Base-by-base conservation (phyloP, 768 basidiomycete species). In the Leccinum longicurvipes region DNA sequence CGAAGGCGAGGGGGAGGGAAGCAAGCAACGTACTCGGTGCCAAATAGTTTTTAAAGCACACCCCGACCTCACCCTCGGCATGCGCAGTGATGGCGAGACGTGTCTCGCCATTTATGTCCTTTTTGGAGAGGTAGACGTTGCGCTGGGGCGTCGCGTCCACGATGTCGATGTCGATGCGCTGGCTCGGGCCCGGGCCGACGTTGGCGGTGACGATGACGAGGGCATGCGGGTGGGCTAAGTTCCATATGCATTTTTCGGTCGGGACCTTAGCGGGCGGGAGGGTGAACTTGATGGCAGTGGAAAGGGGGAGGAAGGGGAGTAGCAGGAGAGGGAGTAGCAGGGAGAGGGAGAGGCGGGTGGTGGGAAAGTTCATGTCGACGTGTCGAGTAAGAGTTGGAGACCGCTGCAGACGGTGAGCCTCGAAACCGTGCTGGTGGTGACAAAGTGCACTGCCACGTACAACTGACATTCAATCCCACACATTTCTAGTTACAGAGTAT, bases 131-230 rank as follows among this genome's bases (percentile, higher is more conserved):
- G 71, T 98, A 98, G 10, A 94, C 84, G 71, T 98, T 98, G 63
- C 84, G 83, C 65, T 86, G 81, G 23, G 86, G 78, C 44, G 86
- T 86, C 19, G 92, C 91, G 73, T 98, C 96, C 49, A 97, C 75
- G 59, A 99, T 93, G 68, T 98, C 93, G 60, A 99, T 81, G 77
- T 99, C 97, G 32, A 95, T 79, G 21, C 93, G 83, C 73, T 96
- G 94, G 63, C 81, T 78, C 0, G 73, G 72, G 0, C 88, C 89
- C 0, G 86, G 80, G 0, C 86, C 86, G 28, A 96, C 87, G 67
- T 97, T 96, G 44, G 96, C 94, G 0, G 96, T 98, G 62, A 97
- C 93, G 64, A 99, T 92, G 68, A 98, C 92, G 32, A 98, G 87
- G 6, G 91, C 82, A 64, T 93, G 86, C 6, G 80, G 74, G 66